Conservation (phyloP, 441 rosid genomes). For the Pelargonium citronellum region DNA sequence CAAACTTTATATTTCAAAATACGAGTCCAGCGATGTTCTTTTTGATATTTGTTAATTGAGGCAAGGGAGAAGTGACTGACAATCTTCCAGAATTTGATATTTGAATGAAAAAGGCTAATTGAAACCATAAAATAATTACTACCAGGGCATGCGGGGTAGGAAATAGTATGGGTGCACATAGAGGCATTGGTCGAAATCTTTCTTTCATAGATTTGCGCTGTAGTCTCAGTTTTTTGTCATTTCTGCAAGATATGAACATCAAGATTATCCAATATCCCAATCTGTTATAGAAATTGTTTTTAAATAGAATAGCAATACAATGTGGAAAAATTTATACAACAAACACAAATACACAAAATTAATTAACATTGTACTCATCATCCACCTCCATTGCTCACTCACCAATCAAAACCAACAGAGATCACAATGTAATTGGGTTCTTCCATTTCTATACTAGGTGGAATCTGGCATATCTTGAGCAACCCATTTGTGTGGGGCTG, state of each 20-base stretch:
- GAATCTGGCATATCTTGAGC: no score
- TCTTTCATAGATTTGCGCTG: conserved; percentile 55
- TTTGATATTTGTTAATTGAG: neutral
- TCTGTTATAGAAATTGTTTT: neutral
- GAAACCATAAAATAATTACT: conserved; percentile 20
- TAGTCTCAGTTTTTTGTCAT: conserved; percentile 45
- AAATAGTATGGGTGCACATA: conserved; percentile 75
- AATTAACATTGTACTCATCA: neutral
- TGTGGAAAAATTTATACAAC: neutral
- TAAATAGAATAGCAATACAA: conserved; percentile 1
- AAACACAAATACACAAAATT: neutral
- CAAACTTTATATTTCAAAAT: neutral
- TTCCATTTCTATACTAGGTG: no score
- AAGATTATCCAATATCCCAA: conserved; percentile 16
- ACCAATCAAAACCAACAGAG: conserved; percentile 1
- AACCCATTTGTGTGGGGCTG: no score
- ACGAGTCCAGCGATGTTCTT: neutral
- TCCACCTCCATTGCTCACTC: neutral
- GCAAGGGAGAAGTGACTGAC: neutral
- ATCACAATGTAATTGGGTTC: neutral
- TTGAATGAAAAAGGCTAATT: neutral
- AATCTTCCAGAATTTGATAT: conserved; percentile 4
- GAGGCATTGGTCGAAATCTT: conserved; percentile 92
- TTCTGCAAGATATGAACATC: conserved; percentile 39
- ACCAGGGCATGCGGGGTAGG: conserved; percentile 96